These are phyloP conservation scores for Aquilaria sinensis DNA, from an alignment of 345 rosid species.

Conservation along the genomic window DNA sequence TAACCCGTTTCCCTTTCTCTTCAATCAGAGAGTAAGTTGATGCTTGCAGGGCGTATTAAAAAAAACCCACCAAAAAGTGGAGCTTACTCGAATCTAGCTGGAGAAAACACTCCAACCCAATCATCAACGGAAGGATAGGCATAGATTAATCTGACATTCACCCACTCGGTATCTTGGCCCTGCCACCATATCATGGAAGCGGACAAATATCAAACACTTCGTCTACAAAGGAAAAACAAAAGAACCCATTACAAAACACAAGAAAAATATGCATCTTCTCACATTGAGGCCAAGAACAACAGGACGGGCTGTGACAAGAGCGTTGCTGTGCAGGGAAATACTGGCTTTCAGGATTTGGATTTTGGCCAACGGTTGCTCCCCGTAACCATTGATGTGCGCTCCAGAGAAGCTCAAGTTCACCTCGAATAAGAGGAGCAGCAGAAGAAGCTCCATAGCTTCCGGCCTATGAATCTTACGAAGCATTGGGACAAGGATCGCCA, in stretches of 20 bases:
- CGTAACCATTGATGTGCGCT: neutral
- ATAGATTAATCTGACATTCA: neutral
- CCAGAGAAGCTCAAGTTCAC: too few species aligned
- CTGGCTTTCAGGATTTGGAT: slow-evolving; percentile 12
- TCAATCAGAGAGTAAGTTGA: too few species aligned
- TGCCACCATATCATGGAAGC: neutral
- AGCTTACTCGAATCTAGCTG: slow-evolving; percentile 8
- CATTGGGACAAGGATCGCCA: too few species aligned
- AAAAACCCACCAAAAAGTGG: neutral
- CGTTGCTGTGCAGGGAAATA: slow-evolving; percentile 1
- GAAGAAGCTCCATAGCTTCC: too few species aligned
- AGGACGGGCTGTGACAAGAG: slow-evolving; percentile 11
- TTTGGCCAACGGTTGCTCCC: slow-evolving; percentile 21
- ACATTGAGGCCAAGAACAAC: slow-evolving; percentile 14
- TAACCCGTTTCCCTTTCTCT: too few species aligned
- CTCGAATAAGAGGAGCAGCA: too few species aligned
- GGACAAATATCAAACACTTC: neutral
- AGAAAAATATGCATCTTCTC: neutral
- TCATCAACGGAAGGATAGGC: slow-evolving; percentile 8
- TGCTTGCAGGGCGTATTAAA: neutral
- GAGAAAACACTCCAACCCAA: slow-evolving; percentile 16
- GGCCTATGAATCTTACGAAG: too few species aligned
- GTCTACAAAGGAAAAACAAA: neutral
- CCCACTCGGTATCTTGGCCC: slow-evolving; percentile 8
- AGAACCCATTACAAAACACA: neutral